These are phyloP conservation scores for Candida sp. DNA, from an alignment of 1,139 yeast genomes.

Conservation along the genomic window DNA sequence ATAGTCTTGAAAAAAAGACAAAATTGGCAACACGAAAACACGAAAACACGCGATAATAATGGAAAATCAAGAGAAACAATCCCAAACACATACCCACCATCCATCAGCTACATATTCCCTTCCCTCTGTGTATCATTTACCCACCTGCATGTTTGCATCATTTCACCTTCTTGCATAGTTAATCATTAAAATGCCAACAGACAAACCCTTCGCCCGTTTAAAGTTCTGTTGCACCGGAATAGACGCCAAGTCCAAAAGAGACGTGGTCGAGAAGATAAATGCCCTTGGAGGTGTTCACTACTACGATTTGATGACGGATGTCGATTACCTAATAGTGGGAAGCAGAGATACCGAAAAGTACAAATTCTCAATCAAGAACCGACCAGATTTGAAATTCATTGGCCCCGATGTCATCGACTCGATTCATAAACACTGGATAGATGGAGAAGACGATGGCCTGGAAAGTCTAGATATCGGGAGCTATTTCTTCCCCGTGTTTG, in stretches of 20 bases:
- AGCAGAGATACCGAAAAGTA: slow-evolving; percentile 70
- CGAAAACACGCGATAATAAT: neutral
- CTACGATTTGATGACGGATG: slow-evolving; percentile 70
- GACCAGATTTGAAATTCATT: slow-evolving; percentile 65
- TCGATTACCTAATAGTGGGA: slow-evolving; percentile 71
- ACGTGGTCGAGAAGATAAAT: slow-evolving; percentile 43
- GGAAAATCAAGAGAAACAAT: neutral
- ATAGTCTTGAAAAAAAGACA: neutral
- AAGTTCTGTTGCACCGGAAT: slow-evolving; percentile 51
- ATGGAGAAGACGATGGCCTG: slow-evolving; percentile 42
- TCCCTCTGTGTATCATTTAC: neutral
- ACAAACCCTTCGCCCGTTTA: slow-evolving; percentile 35
- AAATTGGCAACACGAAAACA: neutral
- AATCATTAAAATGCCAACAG: slow-evolving; percentile 6
- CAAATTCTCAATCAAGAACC: slow-evolving; percentile 58
- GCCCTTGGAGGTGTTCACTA: slow-evolving; percentile 68
- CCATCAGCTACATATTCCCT: neutral
- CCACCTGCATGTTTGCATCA: neutral
- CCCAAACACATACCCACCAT: neutral
- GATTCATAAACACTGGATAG: slow-evolving; percentile 56
- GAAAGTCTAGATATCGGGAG: slow-evolving; percentile 21
- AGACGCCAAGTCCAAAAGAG: slow-evolving; percentile 29
- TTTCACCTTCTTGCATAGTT: neutral
- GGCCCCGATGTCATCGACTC: slow-evolving; percentile 47
- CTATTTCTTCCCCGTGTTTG: slow-evolving; percentile 47